Evolutionary conservation across 352 stramenopile genomes (phyloP), one percentile per base, ranked within the genome.

Genomic region (Aphanomyces astaci): DNA sequence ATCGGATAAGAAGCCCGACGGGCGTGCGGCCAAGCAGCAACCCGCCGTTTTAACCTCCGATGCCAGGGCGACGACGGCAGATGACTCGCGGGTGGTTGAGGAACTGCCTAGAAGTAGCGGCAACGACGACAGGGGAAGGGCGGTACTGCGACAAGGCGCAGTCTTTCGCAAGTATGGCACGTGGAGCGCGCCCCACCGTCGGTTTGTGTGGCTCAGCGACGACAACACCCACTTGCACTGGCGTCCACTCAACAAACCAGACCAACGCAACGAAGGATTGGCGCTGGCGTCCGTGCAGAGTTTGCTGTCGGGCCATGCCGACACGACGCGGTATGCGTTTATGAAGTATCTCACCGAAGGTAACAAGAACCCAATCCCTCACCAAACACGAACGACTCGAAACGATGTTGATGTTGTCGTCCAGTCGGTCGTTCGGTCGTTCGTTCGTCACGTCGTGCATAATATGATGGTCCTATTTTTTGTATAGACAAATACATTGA

Each of bases 151-250:
- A 4, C 40, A 88, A 71, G 79, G 82, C 28, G 79, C 78, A 7
- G 76, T 89, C 19, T 90, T 90, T 54, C 87, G 87, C 62, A 89
- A 90, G 65, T 88, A 88, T 51, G 82, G 80, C 0, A 80, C 88
- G 51, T 90, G 82, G 82, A 80, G 82, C 13, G 85, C 86, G 40
- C 82, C 82, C n/a, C 82, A 89, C 55, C 74, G 80, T 28, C 78
- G 82, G 17, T 90, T 84, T 63, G 79, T 90, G 3, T 90, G 82
- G 82, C 86, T 80, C 69, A 79, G 74, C 10, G 83, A 81, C 30
- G 82, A 83, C n/a, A 80, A 87, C 46, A 80, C 86, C 33, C 76
- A 72, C 1, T 68, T 90, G 5, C 86, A 77, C 64, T 90, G 82
- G 82, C 76, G 82, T 13, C 79, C 80, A 30, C 77, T 90, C 36